Evolutionary conservation across 495 filamentous ascomycete species (phyloP), one percentile per base, ranked within the genome.

Genomic region (Baudoinia panamericana): DNA sequence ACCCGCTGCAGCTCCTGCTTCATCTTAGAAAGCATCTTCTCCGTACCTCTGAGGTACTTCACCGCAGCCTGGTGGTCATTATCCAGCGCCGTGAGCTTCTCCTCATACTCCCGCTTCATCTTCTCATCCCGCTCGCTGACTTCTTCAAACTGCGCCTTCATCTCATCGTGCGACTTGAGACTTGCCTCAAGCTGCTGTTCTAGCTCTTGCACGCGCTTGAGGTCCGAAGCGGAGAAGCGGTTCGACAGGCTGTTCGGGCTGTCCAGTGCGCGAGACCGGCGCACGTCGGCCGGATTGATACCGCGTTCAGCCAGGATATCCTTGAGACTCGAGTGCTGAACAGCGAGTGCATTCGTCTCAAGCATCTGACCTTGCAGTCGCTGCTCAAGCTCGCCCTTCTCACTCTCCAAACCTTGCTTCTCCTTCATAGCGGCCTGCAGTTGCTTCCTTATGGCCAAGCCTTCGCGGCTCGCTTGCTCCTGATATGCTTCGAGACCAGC

Each of bases 21-120:
- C 76, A 97, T 93, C 52, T 87, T 86, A 61, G 88, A 87, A 18
- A 97, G 69, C 84, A 99, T 93, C 71, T 94, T 95, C 63, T 99
- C 92, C 1, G 88, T 95, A 28, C 90, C 92, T 56, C 94, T 92
- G 48, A 99, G 84, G 56, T 99, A 99, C 61, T 94, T 87, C n/a
- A 96, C 87, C 10, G 92, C 87, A n/a, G 92, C 93, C 56, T 93
- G 85, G 56, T 99, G 93, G 56, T 99, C 90, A 56, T 83, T 85
- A 56, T 95, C 86, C 17, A 99, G 75, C 55, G 92, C 83, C 39
- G 80, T 74, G 39, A 99, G 66, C 58, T 94, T 95, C 57, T 93
- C 87, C 34, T 82, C 77, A 63, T 88, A 96, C 32, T 79, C 73
- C 45, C 73, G 69, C 39, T 40, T 42, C 43, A 38, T 38, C 37